Evolutionary conservation across 2,329 filamentous ascomycete genomes (phyloP).

Genomic region (Aureobasidium sp.): DNA sequence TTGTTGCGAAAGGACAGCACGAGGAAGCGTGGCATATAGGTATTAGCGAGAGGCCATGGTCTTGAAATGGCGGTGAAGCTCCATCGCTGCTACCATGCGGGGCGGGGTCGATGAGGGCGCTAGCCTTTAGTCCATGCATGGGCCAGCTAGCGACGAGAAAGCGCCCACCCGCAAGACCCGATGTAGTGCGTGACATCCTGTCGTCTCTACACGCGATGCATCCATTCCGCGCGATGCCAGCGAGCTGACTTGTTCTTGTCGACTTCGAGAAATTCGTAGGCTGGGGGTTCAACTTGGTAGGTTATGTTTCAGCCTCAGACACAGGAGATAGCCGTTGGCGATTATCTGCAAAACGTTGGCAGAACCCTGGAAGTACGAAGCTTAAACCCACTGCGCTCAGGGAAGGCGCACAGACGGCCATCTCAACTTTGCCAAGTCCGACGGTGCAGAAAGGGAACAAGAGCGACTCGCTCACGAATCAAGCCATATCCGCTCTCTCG

Average conservation of each 20-base stretch:
- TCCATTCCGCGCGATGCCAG: not conserved
- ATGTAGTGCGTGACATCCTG: not conserved
- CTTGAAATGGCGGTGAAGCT: slow-evolving; percentile 15
- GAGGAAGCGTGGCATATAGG: slow-evolving; percentile 5
- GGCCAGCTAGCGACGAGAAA: not conserved
- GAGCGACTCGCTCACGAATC: slow-evolving; percentile 7
- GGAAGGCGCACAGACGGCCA: not conserved
- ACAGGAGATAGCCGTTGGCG: slow-evolving; percentile 9
- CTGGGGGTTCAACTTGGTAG: not conserved
- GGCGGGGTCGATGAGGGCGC: slow-evolving; percentile 7
- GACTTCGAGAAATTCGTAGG: not conserved
- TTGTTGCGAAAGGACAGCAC: slow-evolving; percentile 2
- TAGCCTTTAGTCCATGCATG: slow-evolving; percentile 6
- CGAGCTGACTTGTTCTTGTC: not conserved
- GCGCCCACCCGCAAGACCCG: not conserved
- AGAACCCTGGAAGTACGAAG: not conserved
- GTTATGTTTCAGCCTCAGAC: slow-evolving; percentile 12
- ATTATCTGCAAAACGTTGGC: slow-evolving; percentile 3
- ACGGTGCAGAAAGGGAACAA: slow-evolving; percentile 2
- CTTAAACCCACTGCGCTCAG: not conserved
- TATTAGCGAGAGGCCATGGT: slow-evolving; percentile 2
- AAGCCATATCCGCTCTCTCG: not conserved
- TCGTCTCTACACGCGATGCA: not conserved
- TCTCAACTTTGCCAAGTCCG: not conserved
- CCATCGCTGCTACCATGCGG: slow-evolving; percentile 17